Percentiles rank a stretch among this genome's conserved stretches.
These are phyloP conservation scores for Wallacemonas sp. DNA, from an alignment of 208 protist species.

Conservation along the genomic window DNA sequence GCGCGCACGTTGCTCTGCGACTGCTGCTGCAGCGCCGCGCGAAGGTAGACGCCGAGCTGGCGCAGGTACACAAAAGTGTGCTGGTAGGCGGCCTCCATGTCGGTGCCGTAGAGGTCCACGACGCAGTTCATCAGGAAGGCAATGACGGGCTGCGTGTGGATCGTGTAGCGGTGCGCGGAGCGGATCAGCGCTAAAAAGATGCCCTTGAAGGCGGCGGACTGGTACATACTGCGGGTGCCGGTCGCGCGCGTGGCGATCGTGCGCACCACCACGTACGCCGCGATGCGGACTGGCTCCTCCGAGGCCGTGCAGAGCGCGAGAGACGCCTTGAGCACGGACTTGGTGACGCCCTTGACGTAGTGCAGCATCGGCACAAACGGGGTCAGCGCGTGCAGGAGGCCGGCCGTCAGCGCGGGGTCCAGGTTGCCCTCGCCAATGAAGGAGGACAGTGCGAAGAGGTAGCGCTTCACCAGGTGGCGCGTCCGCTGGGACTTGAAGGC, in stretches of 20 bases:
- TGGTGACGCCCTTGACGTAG: constrained; percentile 85
- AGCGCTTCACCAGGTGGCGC: constrained; percentile 73
- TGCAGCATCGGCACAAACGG: constrained; percentile 90
- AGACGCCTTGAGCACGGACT: constrained; percentile 67
- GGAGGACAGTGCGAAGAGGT: constrained; percentile 66
- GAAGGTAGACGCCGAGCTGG: constrained; percentile 97
- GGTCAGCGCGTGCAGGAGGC: constrained; percentile 73
- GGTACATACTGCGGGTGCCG: constrained; percentile 90
- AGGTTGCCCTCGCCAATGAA: constrained; percentile 63
- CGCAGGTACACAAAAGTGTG: constrained; percentile 98
- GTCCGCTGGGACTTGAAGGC: constrained; percentile 79
- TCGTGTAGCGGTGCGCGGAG: constrained; percentile 80
- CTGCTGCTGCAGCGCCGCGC: constrained; percentile 92
- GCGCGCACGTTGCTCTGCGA: constrained; percentile 89
- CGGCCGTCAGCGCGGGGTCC: constrained; percentile 61
- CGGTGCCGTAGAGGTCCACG: constrained; percentile 95
- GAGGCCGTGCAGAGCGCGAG: constrained; percentile 68
- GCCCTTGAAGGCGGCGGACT: constrained; percentile 91
- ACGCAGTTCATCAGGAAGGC: constrained; percentile 95
- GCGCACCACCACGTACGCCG: constrained; percentile 88
- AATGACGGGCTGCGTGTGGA: constrained; percentile 76
- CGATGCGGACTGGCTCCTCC: constrained; percentile 84
- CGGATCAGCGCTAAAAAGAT: constrained; percentile 93
- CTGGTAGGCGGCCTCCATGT: constrained; percentile 93
- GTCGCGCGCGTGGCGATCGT: constrained; percentile 86